Evolutionary conservation across 2,329 filamentous ascomycete genomes (phyloP).

Genomic region (Stenocarpella maydis): DNA sequence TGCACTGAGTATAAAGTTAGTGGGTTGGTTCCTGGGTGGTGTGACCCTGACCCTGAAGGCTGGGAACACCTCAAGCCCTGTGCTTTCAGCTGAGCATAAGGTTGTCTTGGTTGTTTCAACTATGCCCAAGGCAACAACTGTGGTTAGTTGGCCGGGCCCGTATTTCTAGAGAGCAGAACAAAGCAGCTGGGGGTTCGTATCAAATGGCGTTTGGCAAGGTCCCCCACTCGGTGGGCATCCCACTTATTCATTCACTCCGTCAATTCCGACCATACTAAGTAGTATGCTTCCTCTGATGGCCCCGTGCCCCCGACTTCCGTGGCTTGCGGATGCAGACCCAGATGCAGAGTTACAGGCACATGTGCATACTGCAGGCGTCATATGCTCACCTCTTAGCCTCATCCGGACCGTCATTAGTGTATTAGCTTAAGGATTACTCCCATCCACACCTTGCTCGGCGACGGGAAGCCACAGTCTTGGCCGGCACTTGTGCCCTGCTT

Average conservation of each 20-base stretch:
- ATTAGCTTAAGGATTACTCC: background rate
- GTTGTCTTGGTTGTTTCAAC: slow-evolving; percentile 18
- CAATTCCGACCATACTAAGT: background rate
- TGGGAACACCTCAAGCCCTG: background rate
- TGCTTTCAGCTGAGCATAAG: background rate
- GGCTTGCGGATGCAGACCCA: slow-evolving; percentile 1
- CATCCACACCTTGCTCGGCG: slow-evolving; percentile 15
- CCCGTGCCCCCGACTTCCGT: background rate
- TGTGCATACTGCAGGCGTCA: background rate
- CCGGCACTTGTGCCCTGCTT: slow-evolving; percentile 1
- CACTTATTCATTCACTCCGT: background rate
- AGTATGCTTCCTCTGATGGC: background rate
- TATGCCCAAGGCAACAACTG: background rate
- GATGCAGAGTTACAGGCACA: background rate
- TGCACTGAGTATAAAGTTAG: background rate
- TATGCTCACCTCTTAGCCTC: background rate
- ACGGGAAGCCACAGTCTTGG: slow-evolving; percentile 26
- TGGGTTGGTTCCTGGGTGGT: slow-evolving; percentile 9
- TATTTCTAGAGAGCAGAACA: background rate
- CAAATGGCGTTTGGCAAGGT: too few relatives aligned
- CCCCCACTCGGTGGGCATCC: too few relatives aligned
- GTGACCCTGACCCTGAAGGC: slow-evolving; percentile 13
- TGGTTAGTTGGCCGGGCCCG: background rate
- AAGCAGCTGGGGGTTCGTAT: too few relatives aligned
- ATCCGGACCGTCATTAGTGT: background rate